phyloP scores from a whole-genome alignment of 2,329 filamentous ascomycete genomes.

The Akanthomyces dipterigenus region DNA sequence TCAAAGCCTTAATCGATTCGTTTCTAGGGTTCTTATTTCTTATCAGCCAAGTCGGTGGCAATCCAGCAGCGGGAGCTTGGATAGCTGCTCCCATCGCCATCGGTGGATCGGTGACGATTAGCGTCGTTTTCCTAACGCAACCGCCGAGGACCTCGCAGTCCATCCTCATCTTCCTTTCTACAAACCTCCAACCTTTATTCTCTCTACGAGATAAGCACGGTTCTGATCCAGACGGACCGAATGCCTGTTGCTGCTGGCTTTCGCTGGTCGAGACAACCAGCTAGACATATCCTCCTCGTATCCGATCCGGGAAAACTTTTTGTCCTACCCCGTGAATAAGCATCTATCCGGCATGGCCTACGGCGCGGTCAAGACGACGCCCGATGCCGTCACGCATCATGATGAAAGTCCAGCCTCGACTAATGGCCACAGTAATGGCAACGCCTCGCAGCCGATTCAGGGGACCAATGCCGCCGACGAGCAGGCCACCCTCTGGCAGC shows the following conservation, averaged over 20 bases:
- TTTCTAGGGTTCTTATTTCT: too few relatives aligned
- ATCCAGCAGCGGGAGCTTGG: too few relatives aligned
- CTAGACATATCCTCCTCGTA: background rate
- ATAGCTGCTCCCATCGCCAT: background rate
- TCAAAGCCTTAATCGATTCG: too few relatives aligned
- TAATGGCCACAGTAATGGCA: background rate
- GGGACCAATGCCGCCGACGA: background rate
- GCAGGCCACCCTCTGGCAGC: background rate
- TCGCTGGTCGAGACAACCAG: background rate
- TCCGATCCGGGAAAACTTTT: background rate
- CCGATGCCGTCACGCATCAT: background rate
- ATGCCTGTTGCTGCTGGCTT: too few relatives aligned
- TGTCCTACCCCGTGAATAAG: background rate
- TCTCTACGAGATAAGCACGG: background rate
- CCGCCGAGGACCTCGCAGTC: background rate
- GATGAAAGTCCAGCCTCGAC: background rate
- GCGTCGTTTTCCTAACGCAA: background rate
- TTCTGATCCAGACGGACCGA: too few relatives aligned
- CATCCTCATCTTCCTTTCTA: background rate
- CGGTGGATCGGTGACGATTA: background rate
- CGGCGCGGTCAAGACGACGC: constrained; percentile 1
- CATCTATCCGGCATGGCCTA: background rate
- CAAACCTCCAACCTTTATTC: background rate
- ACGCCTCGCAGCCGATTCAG: background rate
- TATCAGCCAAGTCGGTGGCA: too few relatives aligned